Percentiles rank a stretch among this genome's conserved stretches.
Evolutionary conservation across 1,139 yeast species (phyloP).

Genomic region (Hyphopichia buzzinii): DNA sequence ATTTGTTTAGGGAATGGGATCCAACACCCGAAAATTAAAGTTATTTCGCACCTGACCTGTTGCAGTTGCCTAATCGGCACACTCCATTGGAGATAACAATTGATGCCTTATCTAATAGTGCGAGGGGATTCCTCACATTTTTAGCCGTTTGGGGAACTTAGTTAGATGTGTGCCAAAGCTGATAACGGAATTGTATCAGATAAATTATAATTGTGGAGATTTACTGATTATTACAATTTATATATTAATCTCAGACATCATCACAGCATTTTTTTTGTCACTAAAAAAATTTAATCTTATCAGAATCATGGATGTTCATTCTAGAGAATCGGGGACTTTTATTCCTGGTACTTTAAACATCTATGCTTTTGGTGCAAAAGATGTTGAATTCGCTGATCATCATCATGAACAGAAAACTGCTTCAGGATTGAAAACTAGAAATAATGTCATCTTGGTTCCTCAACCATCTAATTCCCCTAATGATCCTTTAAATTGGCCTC

Average conservation of each 20-base stretch:
- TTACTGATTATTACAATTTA: too few species aligned
- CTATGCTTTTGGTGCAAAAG: slow-evolving; percentile 10
- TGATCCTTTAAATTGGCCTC: slow-evolving; percentile 55
- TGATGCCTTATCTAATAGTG: not conserved
- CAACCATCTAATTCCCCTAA: slow-evolving; percentile 58
- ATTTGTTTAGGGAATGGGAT: not conserved
- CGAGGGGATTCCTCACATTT: not conserved
- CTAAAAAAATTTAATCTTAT: too few species aligned
- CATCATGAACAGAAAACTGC: not conserved
- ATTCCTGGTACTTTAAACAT: slow-evolving; percentile 26
- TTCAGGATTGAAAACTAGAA: slow-evolving; percentile 4
- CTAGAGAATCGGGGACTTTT: slow-evolving; percentile 13
- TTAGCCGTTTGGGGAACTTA: not conserved
- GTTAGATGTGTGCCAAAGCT: too few species aligned
- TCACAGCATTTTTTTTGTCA: too few species aligned
- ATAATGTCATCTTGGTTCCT: slow-evolving; percentile 46
- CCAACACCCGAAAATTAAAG: not conserved
- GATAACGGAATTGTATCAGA: too few species aligned
- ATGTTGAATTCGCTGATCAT: slow-evolving; percentile 1
- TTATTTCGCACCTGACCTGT: not conserved
- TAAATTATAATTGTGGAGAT: too few species aligned
- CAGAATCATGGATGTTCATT: too few species aligned
- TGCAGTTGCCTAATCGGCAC: not conserved
- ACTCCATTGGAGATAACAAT: not conserved
- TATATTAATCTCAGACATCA: too few species aligned